Conservation (phyloP, 139 green algal species). For the Desmodesmus armatus region DNA sequence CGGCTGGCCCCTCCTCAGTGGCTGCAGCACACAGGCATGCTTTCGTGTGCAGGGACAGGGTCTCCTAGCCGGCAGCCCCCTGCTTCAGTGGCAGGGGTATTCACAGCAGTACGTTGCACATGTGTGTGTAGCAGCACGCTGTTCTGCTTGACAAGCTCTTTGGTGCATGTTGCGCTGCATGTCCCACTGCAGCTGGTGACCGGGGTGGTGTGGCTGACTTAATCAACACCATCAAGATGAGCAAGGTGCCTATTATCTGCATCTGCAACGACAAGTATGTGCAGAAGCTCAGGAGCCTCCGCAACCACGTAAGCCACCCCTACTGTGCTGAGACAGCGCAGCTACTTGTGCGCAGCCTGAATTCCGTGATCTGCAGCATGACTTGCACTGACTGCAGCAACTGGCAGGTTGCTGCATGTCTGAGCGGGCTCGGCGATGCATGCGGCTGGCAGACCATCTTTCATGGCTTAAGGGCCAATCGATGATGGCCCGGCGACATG, state of each 20-base stretch:
- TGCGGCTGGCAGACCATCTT: too few relatives aligned
- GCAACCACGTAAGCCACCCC: constrained; percentile 70
- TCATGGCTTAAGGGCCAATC: too few relatives aligned
- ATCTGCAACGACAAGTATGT: constrained; percentile 99
- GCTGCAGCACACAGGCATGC: not conserved
- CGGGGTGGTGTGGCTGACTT: constrained; percentile 94
- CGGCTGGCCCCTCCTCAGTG: not conserved
- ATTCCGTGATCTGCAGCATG: too few relatives aligned
- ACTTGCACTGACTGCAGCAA: too few relatives aligned
- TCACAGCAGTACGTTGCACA: too few relatives aligned
- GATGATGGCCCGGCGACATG: too few relatives aligned
- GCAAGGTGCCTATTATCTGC: constrained; percentile 96
- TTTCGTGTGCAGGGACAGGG: not conserved
- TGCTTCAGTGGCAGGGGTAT: not conserved
- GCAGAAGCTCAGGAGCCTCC: constrained; percentile 90
- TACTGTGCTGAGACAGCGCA: too few relatives aligned
- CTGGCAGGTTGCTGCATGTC: too few relatives aligned
- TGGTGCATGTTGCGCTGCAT: not conserved
- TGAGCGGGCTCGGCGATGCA: too few relatives aligned
- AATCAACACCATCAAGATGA: constrained; percentile 90
- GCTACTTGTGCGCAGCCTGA: too few relatives aligned
- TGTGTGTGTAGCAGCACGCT: too few relatives aligned
- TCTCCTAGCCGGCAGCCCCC: not conserved
- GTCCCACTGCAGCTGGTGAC: constrained; percentile 75
- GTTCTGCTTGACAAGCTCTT: not conserved